A percentile compares a stretch with the other conserved stretches of the same genome.
These are phyloP conservation scores for Cucumis sativus DNA, from an alignment of 306 rosid genomes.

Conservation along the genomic window DNA sequence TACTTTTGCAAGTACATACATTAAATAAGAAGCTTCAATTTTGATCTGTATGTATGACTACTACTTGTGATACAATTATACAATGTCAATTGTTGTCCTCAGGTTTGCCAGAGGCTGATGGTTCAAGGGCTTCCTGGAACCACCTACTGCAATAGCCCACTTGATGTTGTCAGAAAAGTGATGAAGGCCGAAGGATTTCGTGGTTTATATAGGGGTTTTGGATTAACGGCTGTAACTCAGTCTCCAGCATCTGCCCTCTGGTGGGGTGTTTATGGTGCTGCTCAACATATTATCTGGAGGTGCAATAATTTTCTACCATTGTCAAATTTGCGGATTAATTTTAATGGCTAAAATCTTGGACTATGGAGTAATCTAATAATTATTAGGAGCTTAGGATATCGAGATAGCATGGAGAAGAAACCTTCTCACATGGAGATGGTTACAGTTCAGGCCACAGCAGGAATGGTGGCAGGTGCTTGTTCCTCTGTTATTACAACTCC, in stretches of 20 bases:
- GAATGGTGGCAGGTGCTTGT: constrained; percentile 78
- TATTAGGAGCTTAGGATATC: constrained; percentile 52
- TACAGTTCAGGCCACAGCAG: constrained; percentile 75
- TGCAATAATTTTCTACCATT: constrained; percentile 11
- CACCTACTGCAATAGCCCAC: constrained; percentile 38
- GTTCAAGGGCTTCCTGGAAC: constrained; percentile 86
- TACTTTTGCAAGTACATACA: background rate
- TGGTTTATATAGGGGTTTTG: constrained; percentile 80
- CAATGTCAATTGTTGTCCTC: background rate
- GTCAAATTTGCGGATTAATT: background rate
- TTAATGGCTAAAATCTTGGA: background rate
- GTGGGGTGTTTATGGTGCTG: constrained; percentile 92
- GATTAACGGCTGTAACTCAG: constrained; percentile 54
- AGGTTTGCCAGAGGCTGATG: constrained; percentile 85
- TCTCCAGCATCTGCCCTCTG: constrained; percentile 89
- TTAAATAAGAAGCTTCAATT: background rate
- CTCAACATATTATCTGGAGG: constrained; percentile 90
- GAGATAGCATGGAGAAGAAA: constrained; percentile 38
- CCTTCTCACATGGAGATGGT: constrained; percentile 72
- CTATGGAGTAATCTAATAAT: background rate
- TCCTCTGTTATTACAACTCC: constrained; percentile 74
- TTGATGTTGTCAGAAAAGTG: constrained; percentile 46
- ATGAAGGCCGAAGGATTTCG: constrained; percentile 56
- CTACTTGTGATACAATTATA: background rate
- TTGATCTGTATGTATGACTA: background rate